phyloP scores from a whole-genome alignment of 441 rosid genomes.

The Croton setiger region DNA sequence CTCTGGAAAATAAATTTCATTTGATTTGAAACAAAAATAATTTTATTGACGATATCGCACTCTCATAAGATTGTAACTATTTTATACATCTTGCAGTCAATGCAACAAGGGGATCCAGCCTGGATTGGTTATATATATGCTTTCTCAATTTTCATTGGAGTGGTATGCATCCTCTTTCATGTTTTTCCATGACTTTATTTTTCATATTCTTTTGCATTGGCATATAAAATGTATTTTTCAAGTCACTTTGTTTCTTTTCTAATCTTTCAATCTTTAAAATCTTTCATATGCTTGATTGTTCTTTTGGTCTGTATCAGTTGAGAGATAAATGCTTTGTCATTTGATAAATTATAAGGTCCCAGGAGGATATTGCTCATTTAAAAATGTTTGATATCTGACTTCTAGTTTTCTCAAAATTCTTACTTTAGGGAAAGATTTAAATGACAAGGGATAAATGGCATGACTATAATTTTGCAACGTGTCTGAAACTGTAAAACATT shows the following conservation, averaged over 20 bases:
- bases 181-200: slow-evolving; percentile 2
- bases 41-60: background rate
- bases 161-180: slow-evolving; percentile 49
- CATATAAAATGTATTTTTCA: background rate
- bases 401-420: background rate
- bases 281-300: background rate
- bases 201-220: background rate
- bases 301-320: background rate
- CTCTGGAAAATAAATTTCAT: background rate
- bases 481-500: background rate
- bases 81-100: slow-evolving; percentile 56
- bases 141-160: slow-evolving; percentile 72
- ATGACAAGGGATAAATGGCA: background rate
- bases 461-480: background rate
- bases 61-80: slow-evolving; percentile 14
- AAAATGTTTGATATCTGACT: background rate
- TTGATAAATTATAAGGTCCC: background rate
- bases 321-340: background rate
- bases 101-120: slow-evolving; percentile 90
- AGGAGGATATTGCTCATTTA: background rate
- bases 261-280: slow-evolving; percentile 5
- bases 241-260: background rate
- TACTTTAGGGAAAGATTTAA: background rate
- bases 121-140: slow-evolving; percentile 91
- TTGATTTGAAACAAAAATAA: background rate